Evolutionary conservation across 148 eudicot species (phyloP), one percentile per base, ranked within the genome.

Genomic region (Oxyria digyna): DNA sequence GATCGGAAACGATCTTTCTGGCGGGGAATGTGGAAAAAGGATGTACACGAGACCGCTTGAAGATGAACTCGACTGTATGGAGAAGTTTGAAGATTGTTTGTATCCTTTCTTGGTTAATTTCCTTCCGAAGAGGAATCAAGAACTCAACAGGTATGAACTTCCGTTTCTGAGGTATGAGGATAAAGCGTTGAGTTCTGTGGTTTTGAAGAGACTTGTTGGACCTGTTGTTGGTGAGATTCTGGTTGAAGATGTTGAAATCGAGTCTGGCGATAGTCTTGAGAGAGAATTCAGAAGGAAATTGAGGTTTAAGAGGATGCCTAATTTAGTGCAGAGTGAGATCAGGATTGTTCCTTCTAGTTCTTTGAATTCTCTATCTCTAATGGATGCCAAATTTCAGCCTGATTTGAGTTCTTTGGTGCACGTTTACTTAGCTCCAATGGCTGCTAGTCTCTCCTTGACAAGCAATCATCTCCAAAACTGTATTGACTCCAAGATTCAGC

Each of bases 231-330:
- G 99, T 45, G 89, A 88, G 67, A 81, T 94, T 83, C 26, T 91
- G 74, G 74, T 94, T 35, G 99, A 94, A 64, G 85, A 91, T 65
- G 93, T 91, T 45, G 93, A 85, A 74, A 75, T 87, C 45, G 82
- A 83, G 72, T n/a, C n/a, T n/a, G n/a, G n/a, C n/a, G n/a, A n/a
- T n/a, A 75, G 73, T 52, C 29, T 37, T 23, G 76, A 31, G 37
- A 74, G 76, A 27, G 91, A 81, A 72, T 86, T 85, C 69, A 76
- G 93, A 75, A 82, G 99, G 75, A 76, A 97, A 69, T 72, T 94
- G 85, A 87, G 97, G 93, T 94, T 94, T 78, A 91, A 88, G 81
- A 75, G 97, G 31, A 91, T 85, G 87, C 99, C 99, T 3, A 87
- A 91, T 79, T 79, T 85, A 76, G 74, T 91, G 24, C 99, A 94